These are phyloP conservation scores for Didymella glomerata DNA, from an alignment of 2,329 filamentous ascomycete species.

Conservation along the genomic window DNA sequence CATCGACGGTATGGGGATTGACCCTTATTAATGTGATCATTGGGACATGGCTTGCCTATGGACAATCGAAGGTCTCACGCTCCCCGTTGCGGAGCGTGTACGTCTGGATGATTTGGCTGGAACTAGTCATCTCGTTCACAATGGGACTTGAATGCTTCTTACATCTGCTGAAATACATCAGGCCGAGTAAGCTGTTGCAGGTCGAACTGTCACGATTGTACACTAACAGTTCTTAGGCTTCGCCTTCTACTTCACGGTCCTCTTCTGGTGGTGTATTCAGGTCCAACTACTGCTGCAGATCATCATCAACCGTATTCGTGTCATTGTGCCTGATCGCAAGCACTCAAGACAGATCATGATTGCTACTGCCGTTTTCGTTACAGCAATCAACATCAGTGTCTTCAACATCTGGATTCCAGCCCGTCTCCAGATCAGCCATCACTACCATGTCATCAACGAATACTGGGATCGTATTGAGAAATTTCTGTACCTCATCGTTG, in stretches of 20 bases:
- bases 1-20: slow-evolving; percentile 40
- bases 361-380: slow-evolving; percentile 49
- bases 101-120: slow-evolving; percentile 60
- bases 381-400: slow-evolving; percentile 49
- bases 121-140: slow-evolving; percentile 54
- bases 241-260: slow-evolving; percentile 45
- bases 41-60: slow-evolving; percentile 46
- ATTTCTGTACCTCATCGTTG: slow-evolving; percentile 49
- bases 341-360: slow-evolving; percentile 49
- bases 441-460: slow-evolving; percentile 48
- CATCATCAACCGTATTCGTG: slow-evolving; percentile 52
- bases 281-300: slow-evolving; percentile 52
- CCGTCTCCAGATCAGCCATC: slow-evolving; percentile 43
- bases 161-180: slow-evolving; percentile 46
- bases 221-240: slow-evolving; percentile 37
- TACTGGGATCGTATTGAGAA: slow-evolving; percentile 53
- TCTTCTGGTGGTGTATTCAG: slow-evolving; percentile 52
- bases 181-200: slow-evolving; percentile 37
- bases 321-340: slow-evolving; percentile 46
- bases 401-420: slow-evolving; percentile 55
- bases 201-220: neutral
- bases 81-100: slow-evolving; percentile 52
- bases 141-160: slow-evolving; percentile 55
- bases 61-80: slow-evolving; percentile 39
- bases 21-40: slow-evolving; percentile 40